Evolutionary conservation across 2,329 filamentous ascomycete species (phyloP), one percentile per base, ranked within the genome.

Genomic region (Colletotrichum endophyticum): DNA sequence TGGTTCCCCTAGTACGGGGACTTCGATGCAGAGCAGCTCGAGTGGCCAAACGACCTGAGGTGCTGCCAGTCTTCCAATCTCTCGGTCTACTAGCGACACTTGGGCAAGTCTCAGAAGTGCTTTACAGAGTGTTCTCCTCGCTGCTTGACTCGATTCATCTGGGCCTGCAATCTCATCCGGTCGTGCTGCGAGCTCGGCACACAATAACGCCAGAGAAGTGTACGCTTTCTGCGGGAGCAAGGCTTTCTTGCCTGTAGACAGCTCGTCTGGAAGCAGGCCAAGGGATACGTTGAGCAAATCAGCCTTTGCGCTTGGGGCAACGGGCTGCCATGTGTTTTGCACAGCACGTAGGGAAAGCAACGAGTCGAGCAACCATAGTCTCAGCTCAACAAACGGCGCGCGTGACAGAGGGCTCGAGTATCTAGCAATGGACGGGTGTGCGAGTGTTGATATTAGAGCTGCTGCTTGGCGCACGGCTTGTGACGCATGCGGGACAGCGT

Each of bases 321-420:
- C 49, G 53, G 80, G 70, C 49, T 84, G 83, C 83, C 87, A 86
- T 77, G 82, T 81, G 34, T 83, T 84, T 73, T 87, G 86, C 13
- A 84, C 80, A 25, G 84, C 80, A 66, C 86, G 84, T 34, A 91
- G 80, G 57, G 86, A 84, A 44, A 88, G 83, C 77, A 88, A 82
- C 8, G 85, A 85, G 79, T 92, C 90, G 74, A 91, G 81, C 15
- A 91, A 81, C 89, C 89, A 91, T 15, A 87, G 84, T 1, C 85
- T 81, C 73, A 84, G 84, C 76, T 88, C 87, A 22, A 82, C 83
- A 66, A 86, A 86, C 73, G 82, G 82, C 19, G 83, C 80, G 13
- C 81, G 78, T 34, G 80, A 82, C 12, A 81, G 81, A 57, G 83
- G 85, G 3, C 80, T 81, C 6, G 81, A 70, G 22, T 84, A 82